Base-by-base conservation (phyloP, 2,329 filamentous ascomycete genomes). In the Emericellopsis atlantica region DNA sequence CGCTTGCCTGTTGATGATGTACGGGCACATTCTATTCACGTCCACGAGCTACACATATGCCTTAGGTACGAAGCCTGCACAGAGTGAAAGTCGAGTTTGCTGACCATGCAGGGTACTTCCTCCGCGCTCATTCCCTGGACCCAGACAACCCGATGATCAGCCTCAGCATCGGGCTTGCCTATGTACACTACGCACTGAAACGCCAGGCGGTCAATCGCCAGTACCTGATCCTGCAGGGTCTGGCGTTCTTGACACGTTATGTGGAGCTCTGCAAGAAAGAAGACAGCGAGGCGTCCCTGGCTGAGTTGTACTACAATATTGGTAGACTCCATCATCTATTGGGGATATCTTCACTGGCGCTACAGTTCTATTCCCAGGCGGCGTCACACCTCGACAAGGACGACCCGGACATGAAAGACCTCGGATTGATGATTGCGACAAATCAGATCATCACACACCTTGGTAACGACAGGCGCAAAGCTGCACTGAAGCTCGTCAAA, bases 161-260 rank as follows among this genome's bases (percentile, higher is more conserved):
- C 46, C 72, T 98, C 10, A 84, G 77, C 50, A 80, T 95, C 21
- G 88, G 81, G 0, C 72, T 92, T 11, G 81, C 81, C 24, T 96
- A 95, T 57, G 75, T 95, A 32, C 86, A 95, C 57, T 84, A 92
- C 56, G 81, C 84, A 1, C 73, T 95, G 53, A 95, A 96, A 58
- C 76, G 90, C 2, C 86, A 94, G 58, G 80, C 83, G 0, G 86
- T 90, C 37, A 96, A 96, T 55, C 71, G 92, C 2, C 90, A 96
- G 55, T 90, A 85, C 54, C 76, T 88, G 33, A 78, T 95, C 34
- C 70, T 86, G 47, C 89, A 96, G 57, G 92, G 88, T 0, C 72
- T 95, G 39, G 69, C 80, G 0, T 95, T 95, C 52, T 62, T 96
- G 43, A 76, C 51, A 5, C 49, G 53, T n/a, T 64, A 64, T 32